Percentiles rank a stretch among this genome's conserved stretches.
Conservation (phyloP, 345 rosid species). For the Trapa incisa region DNA sequence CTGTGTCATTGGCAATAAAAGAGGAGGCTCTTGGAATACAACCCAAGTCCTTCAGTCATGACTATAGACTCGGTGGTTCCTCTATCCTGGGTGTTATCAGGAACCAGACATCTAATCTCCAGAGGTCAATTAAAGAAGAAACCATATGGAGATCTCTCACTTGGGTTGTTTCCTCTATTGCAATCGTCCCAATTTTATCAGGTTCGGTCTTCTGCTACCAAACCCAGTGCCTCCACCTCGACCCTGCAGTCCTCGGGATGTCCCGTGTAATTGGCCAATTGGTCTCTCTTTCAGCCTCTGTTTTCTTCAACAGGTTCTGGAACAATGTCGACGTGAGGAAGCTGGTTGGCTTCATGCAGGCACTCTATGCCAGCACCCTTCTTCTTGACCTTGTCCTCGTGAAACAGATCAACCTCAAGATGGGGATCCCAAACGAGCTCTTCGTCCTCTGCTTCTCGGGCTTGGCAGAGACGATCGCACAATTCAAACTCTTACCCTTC, state of each 20-base stretch:
- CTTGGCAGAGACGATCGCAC: constrained; percentile 64
- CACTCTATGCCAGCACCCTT: constrained; percentile 47
- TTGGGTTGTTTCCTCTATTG: constrained; percentile 65
- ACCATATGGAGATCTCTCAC: constrained; percentile 42
- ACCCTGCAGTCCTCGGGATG: constrained; percentile 66
- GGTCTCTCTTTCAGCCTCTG: constrained; percentile 47
- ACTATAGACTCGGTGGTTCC: constrained; percentile 8
- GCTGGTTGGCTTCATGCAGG: constrained; percentile 39
- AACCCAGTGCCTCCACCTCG: constrained; percentile 58
- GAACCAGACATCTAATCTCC: constrained; percentile 42
- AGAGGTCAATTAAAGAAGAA: constrained; percentile 37
- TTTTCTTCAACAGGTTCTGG: constrained; percentile 53
- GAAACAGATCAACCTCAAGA: constrained; percentile 46
- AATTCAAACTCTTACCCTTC: constrained; percentile 78
- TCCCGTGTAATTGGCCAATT: constrained; percentile 70
- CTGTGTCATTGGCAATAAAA: constrained; percentile 29
- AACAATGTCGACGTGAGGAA: constrained; percentile 60
- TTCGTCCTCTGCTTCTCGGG: constrained; percentile 62
- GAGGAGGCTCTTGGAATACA: constrained; percentile 55
- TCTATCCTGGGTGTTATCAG: constrained; percentile 32
- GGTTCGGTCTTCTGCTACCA: constrained; percentile 83
- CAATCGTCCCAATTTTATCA: constrained; percentile 57
- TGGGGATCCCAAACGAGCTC: constrained; percentile 59
- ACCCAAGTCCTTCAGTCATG: constrained; percentile 12
- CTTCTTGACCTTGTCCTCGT: constrained; percentile 64